These are phyloP conservation scores for Cystobasidium ongulense DNA, from an alignment of 768 basidiomycete species.

Conservation along the genomic window DNA sequence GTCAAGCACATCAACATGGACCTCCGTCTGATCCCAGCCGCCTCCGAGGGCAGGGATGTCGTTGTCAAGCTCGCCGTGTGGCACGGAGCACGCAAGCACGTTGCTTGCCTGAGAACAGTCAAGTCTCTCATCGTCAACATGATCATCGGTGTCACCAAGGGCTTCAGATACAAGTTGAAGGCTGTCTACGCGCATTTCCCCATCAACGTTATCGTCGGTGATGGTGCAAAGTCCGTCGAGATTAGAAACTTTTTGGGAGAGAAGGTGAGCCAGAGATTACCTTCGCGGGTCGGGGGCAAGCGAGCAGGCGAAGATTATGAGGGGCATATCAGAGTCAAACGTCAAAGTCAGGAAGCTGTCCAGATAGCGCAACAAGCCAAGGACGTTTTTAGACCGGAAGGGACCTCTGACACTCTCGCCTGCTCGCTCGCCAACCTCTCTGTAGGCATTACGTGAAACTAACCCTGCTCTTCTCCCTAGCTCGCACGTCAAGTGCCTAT, in stretches of 20 bases:
- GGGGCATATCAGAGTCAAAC: neutral
- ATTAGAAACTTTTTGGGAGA: slow-evolving; percentile 94
- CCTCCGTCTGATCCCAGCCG: slow-evolving; percentile 45
- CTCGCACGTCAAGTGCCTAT: slow-evolving; percentile 78
- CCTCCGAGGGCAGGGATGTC: slow-evolving; percentile 54
- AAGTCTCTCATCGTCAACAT: slow-evolving; percentile 92
- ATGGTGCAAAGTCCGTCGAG: slow-evolving; percentile 62
- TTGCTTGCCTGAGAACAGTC: slow-evolving; percentile 95
- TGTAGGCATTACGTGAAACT: no score
- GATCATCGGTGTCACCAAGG: slow-evolving; percentile 95
- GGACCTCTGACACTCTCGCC: neutral
- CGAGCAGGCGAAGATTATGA: neutral
- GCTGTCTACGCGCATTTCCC: slow-evolving; percentile 99
- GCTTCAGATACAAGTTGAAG: slow-evolving; percentile 99
- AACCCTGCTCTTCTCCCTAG: slow-evolving; percentile 33
- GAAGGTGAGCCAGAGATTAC: slow-evolving; percentile 55
- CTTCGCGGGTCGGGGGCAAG: neutral
- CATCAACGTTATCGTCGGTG: slow-evolving; percentile 79
- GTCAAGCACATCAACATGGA: slow-evolving; percentile 52
- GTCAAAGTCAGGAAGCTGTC: neutral
- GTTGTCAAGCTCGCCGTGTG: slow-evolving; percentile 88
- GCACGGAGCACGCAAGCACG: slow-evolving; percentile 97
- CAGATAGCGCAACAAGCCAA: no score
- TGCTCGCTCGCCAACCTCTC: neutral
- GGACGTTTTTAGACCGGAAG: no score